Conservation (phyloP, 257 asterid species). For the Lycium ferocissimum region DNA sequence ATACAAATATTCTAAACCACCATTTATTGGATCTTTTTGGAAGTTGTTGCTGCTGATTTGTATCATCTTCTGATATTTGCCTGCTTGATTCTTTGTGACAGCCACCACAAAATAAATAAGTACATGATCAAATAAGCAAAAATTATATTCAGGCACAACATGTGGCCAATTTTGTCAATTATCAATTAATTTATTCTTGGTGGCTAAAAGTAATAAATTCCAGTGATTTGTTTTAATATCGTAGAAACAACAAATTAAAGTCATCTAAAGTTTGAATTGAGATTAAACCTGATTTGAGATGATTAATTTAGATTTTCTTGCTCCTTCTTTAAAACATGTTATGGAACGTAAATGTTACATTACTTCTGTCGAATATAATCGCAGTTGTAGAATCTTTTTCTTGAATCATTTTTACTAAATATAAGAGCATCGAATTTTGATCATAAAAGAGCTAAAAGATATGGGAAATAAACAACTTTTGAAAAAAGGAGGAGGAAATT, state of each 20-base stretch:
- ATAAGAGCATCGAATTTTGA: not conserved
- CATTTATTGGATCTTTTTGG: not conserved
- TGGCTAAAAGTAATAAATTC: too few relatives aligned
- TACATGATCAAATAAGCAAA: not conserved
- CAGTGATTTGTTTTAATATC: too few relatives aligned
- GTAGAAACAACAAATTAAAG: too few relatives aligned
- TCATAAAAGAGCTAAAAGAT: not conserved
- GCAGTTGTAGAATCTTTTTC: not conserved
- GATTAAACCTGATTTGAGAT: too few relatives aligned
- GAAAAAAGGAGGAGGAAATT: not conserved
- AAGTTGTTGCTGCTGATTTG: slow-evolving; percentile 18
- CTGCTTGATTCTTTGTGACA: slow-evolving; percentile 26
- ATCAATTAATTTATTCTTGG: too few relatives aligned
- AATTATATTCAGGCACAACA: not conserved
- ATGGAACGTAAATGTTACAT: too few relatives aligned
- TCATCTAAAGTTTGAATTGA: too few relatives aligned
- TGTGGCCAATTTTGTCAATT: too few relatives aligned
- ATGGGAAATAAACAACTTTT: not conserved
- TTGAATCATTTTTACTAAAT: not conserved
- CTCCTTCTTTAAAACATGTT: too few relatives aligned
- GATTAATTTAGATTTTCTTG: too few relatives aligned
- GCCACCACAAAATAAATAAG: not conserved
- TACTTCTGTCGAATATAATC: too few relatives aligned
- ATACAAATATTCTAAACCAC: slow-evolving; percentile 43
- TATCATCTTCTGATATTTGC: not conserved